phyloP scores from a whole-genome alignment of 768 basidiomycete genomes.

The Kwoniella shandongensis region DNA sequence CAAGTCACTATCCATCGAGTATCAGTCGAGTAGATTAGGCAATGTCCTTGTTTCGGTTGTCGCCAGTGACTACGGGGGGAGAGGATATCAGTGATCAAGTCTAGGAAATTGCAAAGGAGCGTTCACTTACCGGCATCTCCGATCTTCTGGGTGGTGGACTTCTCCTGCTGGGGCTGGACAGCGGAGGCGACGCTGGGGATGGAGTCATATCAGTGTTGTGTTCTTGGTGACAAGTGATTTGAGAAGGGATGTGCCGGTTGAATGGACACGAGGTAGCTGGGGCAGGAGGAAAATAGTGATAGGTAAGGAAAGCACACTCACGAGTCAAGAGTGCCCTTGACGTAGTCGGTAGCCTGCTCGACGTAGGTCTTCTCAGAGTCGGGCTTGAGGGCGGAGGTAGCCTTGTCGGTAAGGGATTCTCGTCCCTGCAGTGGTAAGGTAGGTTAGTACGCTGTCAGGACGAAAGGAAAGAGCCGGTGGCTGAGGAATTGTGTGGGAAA shows the following conservation, averaged over 20 bases:
- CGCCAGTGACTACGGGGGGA: conserved; percentile 26
- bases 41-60: conserved; percentile 42
- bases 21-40: conserved; percentile 14
- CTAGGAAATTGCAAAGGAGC: background rate
- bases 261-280: background rate
- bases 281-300: background rate
- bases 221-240: too few species aligned
- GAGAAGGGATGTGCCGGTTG: background rate
- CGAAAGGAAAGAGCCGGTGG: background rate
- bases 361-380: conserved; percentile 46
- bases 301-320: conserved; percentile 13
- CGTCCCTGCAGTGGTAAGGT: conserved; percentile 22
- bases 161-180: conserved; percentile 47
- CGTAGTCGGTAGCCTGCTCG: conserved; percentile 39
- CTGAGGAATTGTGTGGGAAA: background rate
- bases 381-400: conserved; percentile 38
- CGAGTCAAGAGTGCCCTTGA: conserved; percentile 40
- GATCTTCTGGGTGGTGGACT: conserved; percentile 47
- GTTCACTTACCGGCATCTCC: conserved; percentile 35
- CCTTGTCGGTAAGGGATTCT: conserved; percentile 43
- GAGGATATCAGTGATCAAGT: background rate
- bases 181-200: conserved; percentile 34
- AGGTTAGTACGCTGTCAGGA: background rate
- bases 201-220: background rate
- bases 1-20: background rate